Evolutionary conservation across 2,329 filamentous ascomycete species (phyloP).

Genomic region (Fusarium abutilonis): DNA sequence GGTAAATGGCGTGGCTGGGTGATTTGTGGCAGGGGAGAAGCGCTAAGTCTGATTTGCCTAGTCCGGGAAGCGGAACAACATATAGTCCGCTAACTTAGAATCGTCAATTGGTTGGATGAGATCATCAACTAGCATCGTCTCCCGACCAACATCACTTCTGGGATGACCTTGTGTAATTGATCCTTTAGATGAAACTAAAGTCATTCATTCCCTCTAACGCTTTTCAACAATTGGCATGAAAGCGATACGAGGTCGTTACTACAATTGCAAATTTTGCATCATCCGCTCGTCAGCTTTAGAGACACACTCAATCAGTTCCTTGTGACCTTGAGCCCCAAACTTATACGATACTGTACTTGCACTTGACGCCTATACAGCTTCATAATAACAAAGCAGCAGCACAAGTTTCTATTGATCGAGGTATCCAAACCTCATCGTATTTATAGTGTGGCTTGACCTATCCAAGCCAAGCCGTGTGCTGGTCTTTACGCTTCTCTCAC

Average conservation of each 20-base stretch:
- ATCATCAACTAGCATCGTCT: slow-evolving; percentile 14
- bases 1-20: slow-evolving; percentile 56
- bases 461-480: slow-evolving; percentile 10
- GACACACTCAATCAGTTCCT: too few relatives aligned
- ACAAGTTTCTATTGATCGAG: neutral
- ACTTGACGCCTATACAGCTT: neutral
- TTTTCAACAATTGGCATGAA: neutral
- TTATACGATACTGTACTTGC: too few relatives aligned
- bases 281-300: too few relatives aligned
- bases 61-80: neutral
- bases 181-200: slow-evolving; percentile 17
- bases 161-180: slow-evolving; percentile 24
- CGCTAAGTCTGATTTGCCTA: neutral
- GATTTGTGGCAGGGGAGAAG: slow-evolving; percentile 24
- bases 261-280: too few relatives aligned
- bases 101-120: slow-evolving; percentile 8
- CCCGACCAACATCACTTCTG: slow-evolving; percentile 23
- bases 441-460: slow-evolving; percentile 20
- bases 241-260: too few relatives aligned
- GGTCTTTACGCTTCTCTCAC: slow-evolving; percentile 14
- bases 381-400: too few relatives aligned
- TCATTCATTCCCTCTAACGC: slow-evolving; percentile 1
- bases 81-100: neutral
- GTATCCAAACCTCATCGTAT: neutral
- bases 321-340: too few relatives aligned